phyloP scores from a whole-genome alignment of 192 early-diverging fungal species.

The Backusella circina region DNA sequence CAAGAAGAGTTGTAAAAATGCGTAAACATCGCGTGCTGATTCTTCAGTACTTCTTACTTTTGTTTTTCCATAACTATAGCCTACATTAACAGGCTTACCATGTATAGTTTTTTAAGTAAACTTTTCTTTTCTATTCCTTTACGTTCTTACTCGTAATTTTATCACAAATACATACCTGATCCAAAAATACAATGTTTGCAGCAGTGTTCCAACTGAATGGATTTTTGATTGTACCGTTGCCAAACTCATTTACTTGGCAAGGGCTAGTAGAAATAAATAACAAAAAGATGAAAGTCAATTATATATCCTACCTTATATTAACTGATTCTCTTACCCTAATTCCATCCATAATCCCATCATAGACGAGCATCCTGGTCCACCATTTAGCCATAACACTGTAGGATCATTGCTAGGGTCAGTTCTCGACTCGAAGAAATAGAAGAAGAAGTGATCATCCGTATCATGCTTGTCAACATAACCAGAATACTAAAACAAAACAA shows the following conservation, averaged over 20 bases:
- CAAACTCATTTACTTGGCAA: conserved; percentile 79
- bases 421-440: conserved; percentile 97
- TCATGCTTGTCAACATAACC: conserved; percentile 68
- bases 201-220: conserved; percentile 86
- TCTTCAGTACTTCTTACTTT: conserved; percentile 66
- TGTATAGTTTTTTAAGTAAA: background rate
- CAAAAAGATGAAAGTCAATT: background rate
- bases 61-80: conserved; percentile 81
- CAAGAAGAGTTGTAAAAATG: conserved; percentile 92
- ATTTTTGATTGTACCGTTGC: conserved; percentile 64
- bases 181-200: conserved; percentile 82
- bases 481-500: conserved; percentile 53
- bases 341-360: conserved; percentile 83
- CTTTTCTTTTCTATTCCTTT: background rate
- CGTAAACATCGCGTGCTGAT: conserved; percentile 86
- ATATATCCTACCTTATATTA: background rate
- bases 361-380: conserved; percentile 84
- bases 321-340: conserved; percentile 43
- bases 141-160: background rate
- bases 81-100: conserved; percentile 77
- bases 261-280: conserved; percentile 39
- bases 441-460: conserved; percentile 83
- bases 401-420: conserved; percentile 72
- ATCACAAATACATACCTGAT: conserved; percentile 49
- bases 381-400: conserved; percentile 74